Conservation (phyloP, 768 basidiomycete species). For the Fistulinella prunicolor region DNA sequence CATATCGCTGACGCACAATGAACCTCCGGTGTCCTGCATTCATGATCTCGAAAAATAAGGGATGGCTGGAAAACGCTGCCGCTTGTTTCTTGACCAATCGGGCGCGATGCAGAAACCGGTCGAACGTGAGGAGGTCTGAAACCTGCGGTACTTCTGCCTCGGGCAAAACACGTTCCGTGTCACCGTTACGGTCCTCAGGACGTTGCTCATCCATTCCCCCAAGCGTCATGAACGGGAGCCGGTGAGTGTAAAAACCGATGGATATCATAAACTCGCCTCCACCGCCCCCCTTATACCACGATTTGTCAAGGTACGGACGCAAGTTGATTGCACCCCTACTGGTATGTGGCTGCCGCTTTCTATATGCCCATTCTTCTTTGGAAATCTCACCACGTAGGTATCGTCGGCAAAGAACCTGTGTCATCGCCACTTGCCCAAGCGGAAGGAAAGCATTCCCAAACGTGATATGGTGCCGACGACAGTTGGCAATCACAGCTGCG, state of each 20-base stretch:
- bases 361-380: neutral
- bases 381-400: neutral
- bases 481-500: conserved; percentile 22
- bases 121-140: conserved; percentile 39
- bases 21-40: neutral
- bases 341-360: conserved; percentile 28
- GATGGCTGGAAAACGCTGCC: conserved; percentile 36
- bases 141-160: conserved; percentile 37
- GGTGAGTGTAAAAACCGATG: conserved; percentile 44
- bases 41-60: conserved; percentile 45
- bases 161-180: neutral
- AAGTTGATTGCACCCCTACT: conserved; percentile 50
- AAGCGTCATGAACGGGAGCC: conserved; percentile 39
- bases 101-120: conserved; percentile 49
- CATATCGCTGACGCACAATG: conserved; percentile 22
- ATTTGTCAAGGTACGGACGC: no score
- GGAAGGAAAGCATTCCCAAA: neutral
- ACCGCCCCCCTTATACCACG: no score
- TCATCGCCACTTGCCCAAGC: neutral
- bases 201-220: conserved; percentile 12
- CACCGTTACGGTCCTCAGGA: no score
- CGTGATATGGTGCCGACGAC: neutral
- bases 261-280: conserved; percentile 40
- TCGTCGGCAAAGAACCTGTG: neutral
- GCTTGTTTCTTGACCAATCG: conserved; percentile 37